Conservation (phyloP, 208 protist genomes). For the Crithidia fasciculata region DNA sequence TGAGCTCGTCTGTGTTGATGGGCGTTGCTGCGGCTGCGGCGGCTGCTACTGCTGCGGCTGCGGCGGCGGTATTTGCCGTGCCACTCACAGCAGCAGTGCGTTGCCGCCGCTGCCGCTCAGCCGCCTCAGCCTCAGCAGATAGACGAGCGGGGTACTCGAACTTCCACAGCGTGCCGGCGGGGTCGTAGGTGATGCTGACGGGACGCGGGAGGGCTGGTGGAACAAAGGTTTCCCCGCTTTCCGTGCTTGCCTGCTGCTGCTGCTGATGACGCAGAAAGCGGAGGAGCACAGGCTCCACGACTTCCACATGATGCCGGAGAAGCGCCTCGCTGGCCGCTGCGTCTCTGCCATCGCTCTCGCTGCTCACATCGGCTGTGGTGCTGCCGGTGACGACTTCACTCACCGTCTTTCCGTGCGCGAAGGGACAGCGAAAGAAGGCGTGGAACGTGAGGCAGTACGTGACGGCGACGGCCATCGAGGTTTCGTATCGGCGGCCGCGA, state of each 20-base stretch:
- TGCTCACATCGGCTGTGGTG: background rate
- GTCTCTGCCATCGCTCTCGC: background rate
- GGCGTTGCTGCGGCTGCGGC: background rate
- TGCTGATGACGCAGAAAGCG: conserved; percentile 16
- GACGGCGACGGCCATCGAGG: conserved; percentile 51
- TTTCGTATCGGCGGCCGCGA: conserved; percentile 77
- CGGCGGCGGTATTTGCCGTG: too few relatives aligned
- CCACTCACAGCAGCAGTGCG: too few relatives aligned
- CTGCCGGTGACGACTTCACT: conserved; percentile 25
- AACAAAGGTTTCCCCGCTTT: background rate
- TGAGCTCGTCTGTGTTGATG: conserved; percentile 28
- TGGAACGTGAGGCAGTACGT: conserved; percentile 55
- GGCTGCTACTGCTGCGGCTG: background rate
- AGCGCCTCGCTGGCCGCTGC: conserved; percentile 13
- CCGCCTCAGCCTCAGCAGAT: conserved; percentile 23
- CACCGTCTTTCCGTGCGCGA: conserved; percentile 7
- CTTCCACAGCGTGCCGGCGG: conserved; percentile 29
- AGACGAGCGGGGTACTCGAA: conserved; percentile 46
- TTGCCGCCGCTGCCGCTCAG: conserved; percentile 6
- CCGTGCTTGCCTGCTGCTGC: background rate
- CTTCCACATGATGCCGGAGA: conserved; percentile 11
- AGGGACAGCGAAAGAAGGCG: conserved; percentile 56
- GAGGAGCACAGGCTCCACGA: conserved; percentile 24
- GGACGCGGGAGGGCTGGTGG: conserved; percentile 36
- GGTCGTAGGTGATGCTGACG: conserved; percentile 34